Percentiles rank a stretch among this genome's conserved stretches.
Evolutionary conservation across 1,284 basidiomycete species (phyloP).

Genomic region (Erythrobasidium hasegawianum): DNA sequence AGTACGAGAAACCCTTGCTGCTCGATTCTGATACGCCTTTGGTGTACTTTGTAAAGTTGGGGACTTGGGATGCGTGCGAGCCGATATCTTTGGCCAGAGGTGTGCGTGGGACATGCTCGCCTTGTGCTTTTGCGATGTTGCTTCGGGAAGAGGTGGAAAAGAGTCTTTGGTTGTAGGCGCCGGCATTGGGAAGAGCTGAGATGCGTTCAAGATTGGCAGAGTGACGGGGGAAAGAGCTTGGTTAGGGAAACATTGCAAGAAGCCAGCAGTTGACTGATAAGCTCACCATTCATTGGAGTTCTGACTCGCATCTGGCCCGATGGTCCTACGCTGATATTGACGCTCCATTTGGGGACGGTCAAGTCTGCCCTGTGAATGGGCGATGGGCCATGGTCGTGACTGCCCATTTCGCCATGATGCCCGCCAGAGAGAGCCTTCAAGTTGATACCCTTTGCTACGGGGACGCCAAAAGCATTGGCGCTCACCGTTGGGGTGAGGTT

Average conservation of each 20-base stretch:
- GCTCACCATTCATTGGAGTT: conserved; percentile 67
- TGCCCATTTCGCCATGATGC: conserved; percentile 55
- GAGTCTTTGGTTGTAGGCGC: conserved; percentile 57
- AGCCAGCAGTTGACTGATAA: no score
- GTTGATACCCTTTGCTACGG: conserved; percentile 65
- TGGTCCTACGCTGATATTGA: conserved; percentile 42
- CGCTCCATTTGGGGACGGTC: conserved; percentile 38
- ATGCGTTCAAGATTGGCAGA: no score
- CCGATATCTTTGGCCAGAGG: conserved; percentile 21
- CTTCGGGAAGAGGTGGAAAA: conserved; percentile 56
- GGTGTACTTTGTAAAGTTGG: conserved; percentile 82
- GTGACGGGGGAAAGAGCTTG: background rate
- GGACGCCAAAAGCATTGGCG: conserved; percentile 68
- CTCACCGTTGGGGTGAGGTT: conserved; percentile 78
- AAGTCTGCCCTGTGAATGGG: conserved; percentile 16
- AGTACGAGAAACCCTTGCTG: conserved; percentile 88
- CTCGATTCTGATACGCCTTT: conserved; percentile 60
- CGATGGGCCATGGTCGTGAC: conserved; percentile 30
- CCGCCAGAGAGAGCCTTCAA: conserved; percentile 57
- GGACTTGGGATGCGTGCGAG: conserved; percentile 56
- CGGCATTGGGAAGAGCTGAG: conserved; percentile 52
- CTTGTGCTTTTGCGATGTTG: conserved; percentile 51
- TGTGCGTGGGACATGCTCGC: conserved; percentile 38
- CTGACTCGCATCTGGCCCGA: conserved; percentile 59
- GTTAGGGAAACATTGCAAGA: background rate